These are phyloP conservation scores for Aspergillus homomorphus DNA, from an alignment of 495 filamentous ascomycete species.

Conservation along the genomic window DNA sequence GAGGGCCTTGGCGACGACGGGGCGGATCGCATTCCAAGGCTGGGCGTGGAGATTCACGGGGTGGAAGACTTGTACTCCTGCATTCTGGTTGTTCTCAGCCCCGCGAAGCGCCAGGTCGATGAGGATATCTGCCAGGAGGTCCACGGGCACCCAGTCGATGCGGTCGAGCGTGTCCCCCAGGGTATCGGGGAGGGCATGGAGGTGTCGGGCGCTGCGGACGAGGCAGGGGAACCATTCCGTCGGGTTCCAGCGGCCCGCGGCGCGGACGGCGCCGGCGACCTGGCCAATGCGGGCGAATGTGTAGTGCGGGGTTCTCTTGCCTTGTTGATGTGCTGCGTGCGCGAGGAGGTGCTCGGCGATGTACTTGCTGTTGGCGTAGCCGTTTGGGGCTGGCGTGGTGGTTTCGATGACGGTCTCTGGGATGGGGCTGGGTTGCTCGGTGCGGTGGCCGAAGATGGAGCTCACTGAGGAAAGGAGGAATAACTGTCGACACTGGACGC, in stretches of 20 bases:
- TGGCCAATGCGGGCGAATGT: conserved; percentile 53
- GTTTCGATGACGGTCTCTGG: conserved; percentile 18
- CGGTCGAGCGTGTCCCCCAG: conserved; percentile 31
- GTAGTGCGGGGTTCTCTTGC: conserved; percentile 21
- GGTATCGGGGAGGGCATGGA: conserved; percentile 16
- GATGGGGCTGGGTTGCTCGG: background rate
- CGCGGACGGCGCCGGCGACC: conserved; percentile 45
- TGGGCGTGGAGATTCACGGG: conserved; percentile 39
- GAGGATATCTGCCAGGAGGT: conserved; percentile 40
- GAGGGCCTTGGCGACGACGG: background rate
- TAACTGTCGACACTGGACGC: conserved; percentile 31
- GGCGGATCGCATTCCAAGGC: background rate
- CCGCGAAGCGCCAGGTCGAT: conserved; percentile 1
- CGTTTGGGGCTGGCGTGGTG: conserved; percentile 18
- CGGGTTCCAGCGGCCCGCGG: conserved; percentile 49
- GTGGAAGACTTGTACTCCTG: conserved; percentile 41
- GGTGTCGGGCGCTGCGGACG: conserved; percentile 19
- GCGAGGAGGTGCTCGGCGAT: conserved; percentile 52
- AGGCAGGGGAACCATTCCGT: conserved; percentile 56
- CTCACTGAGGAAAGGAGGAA: conserved; percentile 57
- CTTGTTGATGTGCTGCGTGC: conserved; percentile 31
- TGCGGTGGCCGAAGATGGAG: conserved; percentile 18
- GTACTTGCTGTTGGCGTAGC: conserved; percentile 56
- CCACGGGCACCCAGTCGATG: conserved; percentile 57
- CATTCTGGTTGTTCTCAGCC: background rate